Conservation (phyloP, 169 alveolate species). For the Cardiosporidium cionae region DNA sequence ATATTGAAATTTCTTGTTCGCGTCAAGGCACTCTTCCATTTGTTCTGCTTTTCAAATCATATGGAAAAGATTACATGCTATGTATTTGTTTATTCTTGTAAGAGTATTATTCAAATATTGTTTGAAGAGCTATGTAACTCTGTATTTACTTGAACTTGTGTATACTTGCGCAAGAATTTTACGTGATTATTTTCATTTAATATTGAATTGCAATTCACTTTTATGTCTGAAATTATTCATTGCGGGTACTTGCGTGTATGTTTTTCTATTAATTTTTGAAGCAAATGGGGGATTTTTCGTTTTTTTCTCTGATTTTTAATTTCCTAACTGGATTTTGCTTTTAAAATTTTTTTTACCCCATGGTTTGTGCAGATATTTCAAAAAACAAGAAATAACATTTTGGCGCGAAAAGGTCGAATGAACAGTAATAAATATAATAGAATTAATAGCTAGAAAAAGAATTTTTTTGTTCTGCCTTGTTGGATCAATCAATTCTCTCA, state of each 20-base stretch:
- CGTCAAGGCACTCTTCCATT: background rate
- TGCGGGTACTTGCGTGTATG: background rate
- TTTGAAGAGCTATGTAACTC: background rate
- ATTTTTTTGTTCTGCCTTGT: too few species aligned
- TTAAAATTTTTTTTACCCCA: background rate
- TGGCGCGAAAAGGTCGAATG: conserved; percentile 90
- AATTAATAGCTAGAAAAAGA: too few species aligned
- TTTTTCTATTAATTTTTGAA: background rate
- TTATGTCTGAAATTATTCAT: background rate
- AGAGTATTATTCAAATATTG: background rate
- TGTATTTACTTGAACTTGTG: background rate
- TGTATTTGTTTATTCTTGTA: background rate
- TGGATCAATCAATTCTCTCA: too few species aligned
- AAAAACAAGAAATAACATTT: conserved; percentile 91
- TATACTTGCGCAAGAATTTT: background rate
- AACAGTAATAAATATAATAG: too few species aligned
- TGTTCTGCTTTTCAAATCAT: background rate
- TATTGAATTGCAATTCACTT: background rate
- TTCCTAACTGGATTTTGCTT: background rate
- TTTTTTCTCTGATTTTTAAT: too few species aligned
- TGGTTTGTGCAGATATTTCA: conserved; percentile 62
- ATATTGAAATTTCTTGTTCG: background rate
- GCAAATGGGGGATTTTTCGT: background rate
- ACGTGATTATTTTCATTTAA: background rate
- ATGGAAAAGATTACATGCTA: background rate